Percentiles rank a stretch among this genome's conserved stretches.
Conservation (phyloP, 257 asterid species). For the Perilla frutescens region DNA sequence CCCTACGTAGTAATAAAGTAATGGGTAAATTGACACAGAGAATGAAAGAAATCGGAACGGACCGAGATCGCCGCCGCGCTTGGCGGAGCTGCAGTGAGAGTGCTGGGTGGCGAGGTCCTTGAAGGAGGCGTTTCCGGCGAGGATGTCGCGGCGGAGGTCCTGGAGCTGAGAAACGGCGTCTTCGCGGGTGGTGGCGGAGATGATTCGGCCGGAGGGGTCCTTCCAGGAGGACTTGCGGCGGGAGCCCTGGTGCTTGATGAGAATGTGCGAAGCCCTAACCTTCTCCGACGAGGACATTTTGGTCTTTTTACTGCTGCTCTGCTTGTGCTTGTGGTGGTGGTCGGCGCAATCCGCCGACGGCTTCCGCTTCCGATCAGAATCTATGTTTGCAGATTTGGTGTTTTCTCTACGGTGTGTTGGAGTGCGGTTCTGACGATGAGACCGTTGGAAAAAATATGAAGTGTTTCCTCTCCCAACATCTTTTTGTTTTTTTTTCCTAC, state of each 20-base stretch:
- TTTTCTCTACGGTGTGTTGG: constrained; percentile 1
- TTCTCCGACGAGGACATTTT: constrained; percentile 78
- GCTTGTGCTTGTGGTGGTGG: constrained; percentile 48
- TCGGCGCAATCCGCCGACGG: constrained; percentile 57
- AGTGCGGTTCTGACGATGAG: no score
- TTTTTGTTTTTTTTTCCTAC: no score
- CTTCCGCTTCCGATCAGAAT: constrained; percentile 87
- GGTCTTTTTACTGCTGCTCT: constrained; percentile 52
- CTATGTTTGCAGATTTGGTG: constrained; percentile 55
- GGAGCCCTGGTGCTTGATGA: constrained; percentile 94
- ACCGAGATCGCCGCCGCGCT: constrained; percentile 99
- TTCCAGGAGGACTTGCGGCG: constrained; percentile 97
- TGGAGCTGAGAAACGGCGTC: constrained; percentile 77
- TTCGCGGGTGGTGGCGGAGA: constrained; percentile 76
- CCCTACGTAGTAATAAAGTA: not conserved
- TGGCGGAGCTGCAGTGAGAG: constrained; percentile 96
- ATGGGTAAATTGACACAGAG: not conserved
- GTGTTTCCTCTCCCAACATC: no score
- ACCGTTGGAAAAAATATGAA: no score
- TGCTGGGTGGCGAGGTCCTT: constrained; percentile 65
- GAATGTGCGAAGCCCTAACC: constrained; percentile 89
- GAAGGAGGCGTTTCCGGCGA: constrained; percentile 71
- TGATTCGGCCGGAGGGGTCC: constrained; percentile 83
- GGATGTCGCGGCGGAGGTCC: constrained; percentile 63
- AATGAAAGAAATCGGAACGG: constrained; percentile 25